Conservation (phyloP, 345 rosid genomes). For the Balakata baccata region DNA sequence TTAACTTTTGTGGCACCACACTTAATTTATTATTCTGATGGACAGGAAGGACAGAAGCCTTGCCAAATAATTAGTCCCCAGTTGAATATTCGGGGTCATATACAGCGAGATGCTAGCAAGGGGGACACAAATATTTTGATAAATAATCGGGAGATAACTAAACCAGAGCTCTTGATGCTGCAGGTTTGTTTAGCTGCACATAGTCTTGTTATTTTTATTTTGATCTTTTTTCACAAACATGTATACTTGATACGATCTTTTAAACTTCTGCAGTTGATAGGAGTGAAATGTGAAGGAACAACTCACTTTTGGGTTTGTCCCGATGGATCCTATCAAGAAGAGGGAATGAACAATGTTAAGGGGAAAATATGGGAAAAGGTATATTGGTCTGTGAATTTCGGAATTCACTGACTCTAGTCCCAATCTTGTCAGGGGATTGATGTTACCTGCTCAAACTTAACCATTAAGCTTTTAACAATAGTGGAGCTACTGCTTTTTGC, state of each 20-base stretch:
- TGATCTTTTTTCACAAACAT: not conserved
- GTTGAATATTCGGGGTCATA: constrained; percentile 49
- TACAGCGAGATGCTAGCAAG: constrained; percentile 53
- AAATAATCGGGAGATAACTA: constrained; percentile 68
- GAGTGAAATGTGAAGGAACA: constrained; percentile 69
- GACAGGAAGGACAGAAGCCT: constrained; percentile 77
- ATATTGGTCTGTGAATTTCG: constrained; percentile 16
- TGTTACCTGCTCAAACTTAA: constrained; percentile 10
- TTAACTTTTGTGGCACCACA: constrained; percentile 6
- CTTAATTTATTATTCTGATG: constrained; percentile 21
- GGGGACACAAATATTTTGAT: constrained; percentile 61
- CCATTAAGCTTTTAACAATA: constrained; percentile 11
- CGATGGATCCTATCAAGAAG: constrained; percentile 69
- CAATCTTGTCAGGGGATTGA: constrained; percentile 10
- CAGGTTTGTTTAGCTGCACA: constrained; percentile 42
- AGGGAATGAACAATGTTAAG: constrained; percentile 53
- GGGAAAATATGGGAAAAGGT: constrained; percentile 75
- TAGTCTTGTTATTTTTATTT: not conserved
- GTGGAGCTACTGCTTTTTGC: constrained; percentile 17
- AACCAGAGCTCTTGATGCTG: constrained; percentile 57
- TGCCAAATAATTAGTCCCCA: constrained; percentile 63
- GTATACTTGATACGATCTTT: constrained; percentile 12
- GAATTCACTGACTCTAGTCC: not conserved
- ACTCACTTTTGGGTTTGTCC: constrained; percentile 62
- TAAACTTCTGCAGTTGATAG: constrained; percentile 43